These are phyloP conservation scores for Decorospora gaudefroyi DNA, from an alignment of 2,329 filamentous ascomycete genomes.

Conservation along the genomic window DNA sequence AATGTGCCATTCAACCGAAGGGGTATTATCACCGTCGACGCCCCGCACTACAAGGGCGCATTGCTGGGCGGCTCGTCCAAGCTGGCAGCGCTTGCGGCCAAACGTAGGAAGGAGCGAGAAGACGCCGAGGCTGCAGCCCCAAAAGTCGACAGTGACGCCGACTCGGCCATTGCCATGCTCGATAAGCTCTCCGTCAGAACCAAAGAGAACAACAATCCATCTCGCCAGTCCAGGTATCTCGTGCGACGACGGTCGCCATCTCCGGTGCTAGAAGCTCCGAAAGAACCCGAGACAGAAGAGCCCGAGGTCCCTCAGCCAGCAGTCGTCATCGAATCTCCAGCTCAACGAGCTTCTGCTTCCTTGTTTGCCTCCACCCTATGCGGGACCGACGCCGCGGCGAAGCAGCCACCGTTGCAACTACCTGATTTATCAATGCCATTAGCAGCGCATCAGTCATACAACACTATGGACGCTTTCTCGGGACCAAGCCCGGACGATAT, in stretches of 20 bases:
- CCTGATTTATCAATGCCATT: conserved; percentile 49
- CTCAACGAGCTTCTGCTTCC: conserved; percentile 55
- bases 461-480: conserved; percentile 68
- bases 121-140: conserved; percentile 55
- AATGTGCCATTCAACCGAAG: conserved; percentile 68
- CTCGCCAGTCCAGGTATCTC: conserved; percentile 28
- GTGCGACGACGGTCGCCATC: conserved; percentile 37
- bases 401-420: neutral
- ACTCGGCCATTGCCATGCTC: conserved; percentile 50
- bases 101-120: conserved; percentile 79
- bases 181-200: conserved; percentile 49
- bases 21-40: conserved; percentile 66
- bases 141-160: conserved; percentile 26
- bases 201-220: conserved; percentile 12
- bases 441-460: conserved; percentile 42
- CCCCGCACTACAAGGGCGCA: conserved; percentile 63
- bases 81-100: conserved; percentile 84
- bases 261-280: conserved; percentile 26
- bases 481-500: conserved; percentile 90
- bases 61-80: conserved; percentile 85
- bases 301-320: conserved; percentile 24
- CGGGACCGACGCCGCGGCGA: conserved; percentile 30
- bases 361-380: conserved; percentile 58
- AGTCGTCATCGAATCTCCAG: conserved; percentile 34
- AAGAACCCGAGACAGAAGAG: conserved; percentile 17